Percentiles rank a stretch among this genome's conserved stretches.
These are phyloP conservation scores for Inga oerstediana DNA, from an alignment of 306 rosid species.

Conservation along the genomic window DNA sequence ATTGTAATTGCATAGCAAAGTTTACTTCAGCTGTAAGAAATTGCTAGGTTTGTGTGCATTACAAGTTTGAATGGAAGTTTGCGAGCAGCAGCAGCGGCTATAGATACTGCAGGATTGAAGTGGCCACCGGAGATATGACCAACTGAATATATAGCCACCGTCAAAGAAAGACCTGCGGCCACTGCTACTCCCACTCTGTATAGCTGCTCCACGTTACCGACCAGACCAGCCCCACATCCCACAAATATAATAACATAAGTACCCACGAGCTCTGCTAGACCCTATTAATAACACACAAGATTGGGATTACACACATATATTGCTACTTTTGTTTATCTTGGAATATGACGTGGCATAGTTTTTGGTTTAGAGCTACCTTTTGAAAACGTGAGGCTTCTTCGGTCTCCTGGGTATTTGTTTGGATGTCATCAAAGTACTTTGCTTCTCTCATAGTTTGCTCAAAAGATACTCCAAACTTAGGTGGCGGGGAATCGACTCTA, in stretches of 20 bases:
- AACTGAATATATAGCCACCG: conserved; percentile 30
- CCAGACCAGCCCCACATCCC: conserved; percentile 45
- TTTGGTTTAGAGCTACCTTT: conserved; percentile 32
- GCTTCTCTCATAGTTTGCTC: conserved; percentile 30
- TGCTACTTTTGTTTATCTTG: not conserved
- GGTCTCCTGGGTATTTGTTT: not conserved
- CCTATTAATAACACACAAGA: conserved; percentile 18
- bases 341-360: not conserved
- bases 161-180: conserved; percentile 37
- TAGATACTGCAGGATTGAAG: conserved; percentile 49
- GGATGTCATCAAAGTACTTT: not conserved
- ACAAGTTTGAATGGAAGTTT: conserved; percentile 37
- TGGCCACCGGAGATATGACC: conserved; percentile 49
- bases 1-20: not conserved
- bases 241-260: conserved; percentile 41
- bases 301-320: not conserved
- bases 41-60: not conserved
- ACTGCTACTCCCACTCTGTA: conserved; percentile 32
- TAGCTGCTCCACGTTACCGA: conserved; percentile 29
- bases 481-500: conserved; percentile 10
- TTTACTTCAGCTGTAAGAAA: not conserved
- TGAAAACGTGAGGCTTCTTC: conserved; percentile 26
- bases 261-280: conserved; percentile 42
- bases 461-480: conserved; percentile 19
- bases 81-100: conserved; percentile 32